Conservation (phyloP, 441 rosid genomes). For the Erysimum pusillum region DNA sequence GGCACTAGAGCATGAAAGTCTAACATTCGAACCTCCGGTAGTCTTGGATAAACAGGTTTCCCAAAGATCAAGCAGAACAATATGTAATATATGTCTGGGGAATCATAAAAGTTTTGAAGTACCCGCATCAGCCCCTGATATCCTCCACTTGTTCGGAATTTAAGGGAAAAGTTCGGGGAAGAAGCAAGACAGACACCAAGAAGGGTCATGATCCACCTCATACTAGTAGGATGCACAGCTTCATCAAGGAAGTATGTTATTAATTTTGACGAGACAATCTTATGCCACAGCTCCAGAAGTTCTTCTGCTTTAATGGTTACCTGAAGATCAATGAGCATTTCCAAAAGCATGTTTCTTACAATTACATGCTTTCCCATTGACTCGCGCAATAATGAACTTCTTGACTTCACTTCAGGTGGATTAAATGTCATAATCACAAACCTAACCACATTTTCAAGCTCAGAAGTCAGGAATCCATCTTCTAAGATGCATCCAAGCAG, state of each 20-base stretch:
- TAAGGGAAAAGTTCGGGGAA: slow-evolving; percentile 94
- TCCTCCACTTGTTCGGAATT: slow-evolving; percentile 97
- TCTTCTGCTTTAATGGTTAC: slow-evolving; percentile 97
- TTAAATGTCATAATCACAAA: slow-evolving; percentile 99
- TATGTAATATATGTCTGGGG: slow-evolving; percentile 98
- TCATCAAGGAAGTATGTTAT: slow-evolving; percentile 98
- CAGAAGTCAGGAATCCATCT: slow-evolving; percentile 97
- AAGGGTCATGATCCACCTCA: slow-evolving; percentile 99
- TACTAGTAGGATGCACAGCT: slow-evolving; percentile 99
- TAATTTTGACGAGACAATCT: slow-evolving; percentile 96
- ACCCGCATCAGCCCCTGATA: slow-evolving; percentile 92
- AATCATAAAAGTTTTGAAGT: slow-evolving; percentile 97
- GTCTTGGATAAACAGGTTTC: slow-evolving; percentile 97
- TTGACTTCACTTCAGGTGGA: slow-evolving; percentile 91
- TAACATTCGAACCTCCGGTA: slow-evolving; percentile 99
- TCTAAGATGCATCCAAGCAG: slow-evolving; percentile 98
- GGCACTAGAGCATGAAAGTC: slow-evolving; percentile 99
- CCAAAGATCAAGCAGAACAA: slow-evolving; percentile 97
- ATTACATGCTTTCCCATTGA: slow-evolving; percentile 99
- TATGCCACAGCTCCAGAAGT: slow-evolving; percentile 99
- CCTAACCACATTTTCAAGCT: slow-evolving; percentile 96
- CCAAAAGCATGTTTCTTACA: slow-evolving; percentile 98
- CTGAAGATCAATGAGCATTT: slow-evolving; percentile 99
- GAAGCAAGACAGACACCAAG: slow-evolving; percentile 97
- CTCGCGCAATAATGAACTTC: slow-evolving; percentile 78